phyloP scores from a whole-genome alignment of 2,329 filamentous ascomycete species.

The Fusarium continuum region DNA sequence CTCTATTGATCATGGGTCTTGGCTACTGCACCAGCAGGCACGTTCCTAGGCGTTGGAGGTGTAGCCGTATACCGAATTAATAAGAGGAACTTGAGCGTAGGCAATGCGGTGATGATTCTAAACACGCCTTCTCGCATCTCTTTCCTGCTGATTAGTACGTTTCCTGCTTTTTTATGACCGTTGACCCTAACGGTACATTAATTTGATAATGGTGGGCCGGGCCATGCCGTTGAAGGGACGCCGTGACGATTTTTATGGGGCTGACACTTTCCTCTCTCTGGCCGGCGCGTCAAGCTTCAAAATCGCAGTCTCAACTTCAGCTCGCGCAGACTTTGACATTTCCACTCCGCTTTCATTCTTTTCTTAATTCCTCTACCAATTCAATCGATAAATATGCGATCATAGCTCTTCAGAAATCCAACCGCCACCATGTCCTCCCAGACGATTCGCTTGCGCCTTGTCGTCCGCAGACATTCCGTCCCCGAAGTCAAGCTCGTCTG shows the following conservation, averaged over 20 bases:
- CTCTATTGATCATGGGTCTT: too few species aligned
- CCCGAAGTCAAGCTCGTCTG: conserved; percentile 79
- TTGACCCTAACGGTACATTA: background rate
- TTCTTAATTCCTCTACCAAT: background rate
- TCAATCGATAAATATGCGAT: conserved; percentile 26
- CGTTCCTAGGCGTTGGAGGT: too few species aligned
- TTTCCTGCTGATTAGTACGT: background rate
- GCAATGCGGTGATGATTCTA: too few species aligned
- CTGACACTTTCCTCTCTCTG: background rate
- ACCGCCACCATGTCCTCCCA: conserved; percentile 43
- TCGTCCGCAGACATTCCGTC: conserved; percentile 76
- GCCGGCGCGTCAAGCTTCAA: conserved; percentile 32
- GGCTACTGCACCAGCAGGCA: too few species aligned
- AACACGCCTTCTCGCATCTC: background rate
- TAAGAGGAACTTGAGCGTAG: too few species aligned
- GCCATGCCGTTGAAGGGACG: background rate
- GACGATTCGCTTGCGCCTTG: conserved; percentile 74
- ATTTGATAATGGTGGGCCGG: conserved; percentile 3
- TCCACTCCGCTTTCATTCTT: background rate
- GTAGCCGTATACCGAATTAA: too few species aligned
- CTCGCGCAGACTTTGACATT: conserved; percentile 3
- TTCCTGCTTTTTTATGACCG: background rate
- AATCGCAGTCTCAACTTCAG: conserved; percentile 20
- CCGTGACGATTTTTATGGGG: conserved; percentile 20
- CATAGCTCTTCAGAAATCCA: background rate